phyloP scores from a whole-genome alignment of 1,284 basidiomycete species.

The Rhodotorula sp. region DNA sequence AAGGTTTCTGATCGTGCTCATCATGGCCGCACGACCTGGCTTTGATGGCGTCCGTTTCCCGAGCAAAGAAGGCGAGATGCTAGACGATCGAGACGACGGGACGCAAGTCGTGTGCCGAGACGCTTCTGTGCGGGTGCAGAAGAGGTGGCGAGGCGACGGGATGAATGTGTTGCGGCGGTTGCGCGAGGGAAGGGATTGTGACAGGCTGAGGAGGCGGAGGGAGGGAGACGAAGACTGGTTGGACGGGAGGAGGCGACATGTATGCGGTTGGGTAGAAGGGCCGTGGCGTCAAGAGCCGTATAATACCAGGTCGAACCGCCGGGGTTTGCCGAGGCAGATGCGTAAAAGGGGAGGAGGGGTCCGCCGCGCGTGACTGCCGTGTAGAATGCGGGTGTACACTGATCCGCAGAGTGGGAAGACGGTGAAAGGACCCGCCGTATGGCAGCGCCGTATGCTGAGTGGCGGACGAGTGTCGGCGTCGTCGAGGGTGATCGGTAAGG shows the following conservation, averaged over 20 bases:
- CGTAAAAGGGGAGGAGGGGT: conserved; percentile 14
- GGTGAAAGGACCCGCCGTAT: neutral
- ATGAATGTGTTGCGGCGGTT: neutral
- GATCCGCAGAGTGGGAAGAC: neutral
- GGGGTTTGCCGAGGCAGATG: neutral
- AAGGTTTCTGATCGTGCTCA: neutral
- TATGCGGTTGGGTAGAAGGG: neutral
- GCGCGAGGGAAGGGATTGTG: neutral
- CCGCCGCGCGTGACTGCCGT: neutral
- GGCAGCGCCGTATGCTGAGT: too few species aligned
- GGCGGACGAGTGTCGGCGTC: too few species aligned
- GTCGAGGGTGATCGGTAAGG: too few species aligned
- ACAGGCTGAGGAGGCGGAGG: neutral
- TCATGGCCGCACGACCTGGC: neutral
- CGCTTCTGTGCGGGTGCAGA: too few species aligned
- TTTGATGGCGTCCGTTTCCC: neutral
- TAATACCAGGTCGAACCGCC: neutral
- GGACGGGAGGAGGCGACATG: neutral
- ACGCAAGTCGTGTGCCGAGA: neutral
- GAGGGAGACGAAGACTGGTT: neutral
- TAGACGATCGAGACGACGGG: neutral
- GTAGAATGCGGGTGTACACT: conserved; percentile 3
- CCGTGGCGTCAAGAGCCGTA: neutral
- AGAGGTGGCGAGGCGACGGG: neutral
- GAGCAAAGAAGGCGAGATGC: neutral